A percentile compares a stretch with the other conserved stretches of the same genome.
phyloP scores from a whole-genome alignment of 441 rosid species.

The Corymbia calophylla region DNA sequence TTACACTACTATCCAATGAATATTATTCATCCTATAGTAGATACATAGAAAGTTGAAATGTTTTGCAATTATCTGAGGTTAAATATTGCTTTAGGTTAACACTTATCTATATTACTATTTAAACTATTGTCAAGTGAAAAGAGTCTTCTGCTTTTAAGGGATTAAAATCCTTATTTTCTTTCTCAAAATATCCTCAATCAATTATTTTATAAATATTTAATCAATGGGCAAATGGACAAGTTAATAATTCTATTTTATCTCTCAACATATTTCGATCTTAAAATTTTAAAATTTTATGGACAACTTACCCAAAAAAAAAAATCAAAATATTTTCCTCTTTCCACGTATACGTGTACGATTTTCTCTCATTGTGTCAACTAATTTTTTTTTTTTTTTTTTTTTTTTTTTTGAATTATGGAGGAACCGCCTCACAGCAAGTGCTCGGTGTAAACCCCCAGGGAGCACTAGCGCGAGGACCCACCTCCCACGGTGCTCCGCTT shows the following conservation, averaged over 20 bases:
- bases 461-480: too few species aligned
- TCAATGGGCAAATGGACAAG: neutral
- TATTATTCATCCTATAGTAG: too few species aligned
- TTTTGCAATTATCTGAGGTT: too few species aligned
- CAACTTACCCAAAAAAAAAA: neutral
- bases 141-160: neutral
- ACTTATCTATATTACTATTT: neutral
- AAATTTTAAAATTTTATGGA: neutral
- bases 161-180: neutral
- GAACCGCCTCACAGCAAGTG: too few species aligned
- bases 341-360: neutral
- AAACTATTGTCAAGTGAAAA: neutral
- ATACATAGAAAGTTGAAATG: too few species aligned
- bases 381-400: too few species aligned
- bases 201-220: neutral
- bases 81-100: too few species aligned
- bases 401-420: too few species aligned
- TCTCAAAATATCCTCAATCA: neutral
- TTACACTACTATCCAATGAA: too few species aligned
- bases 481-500: too few species aligned
- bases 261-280: neutral
- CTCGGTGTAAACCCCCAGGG: too few species aligned
- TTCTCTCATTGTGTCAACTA: neutral
- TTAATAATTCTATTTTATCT: neutral
- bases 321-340: neutral